These are phyloP conservation scores for Rhizomucor miehei DNA, from an alignment of 371 early-diverging fungal genomes.

Conservation along the genomic window DNA sequence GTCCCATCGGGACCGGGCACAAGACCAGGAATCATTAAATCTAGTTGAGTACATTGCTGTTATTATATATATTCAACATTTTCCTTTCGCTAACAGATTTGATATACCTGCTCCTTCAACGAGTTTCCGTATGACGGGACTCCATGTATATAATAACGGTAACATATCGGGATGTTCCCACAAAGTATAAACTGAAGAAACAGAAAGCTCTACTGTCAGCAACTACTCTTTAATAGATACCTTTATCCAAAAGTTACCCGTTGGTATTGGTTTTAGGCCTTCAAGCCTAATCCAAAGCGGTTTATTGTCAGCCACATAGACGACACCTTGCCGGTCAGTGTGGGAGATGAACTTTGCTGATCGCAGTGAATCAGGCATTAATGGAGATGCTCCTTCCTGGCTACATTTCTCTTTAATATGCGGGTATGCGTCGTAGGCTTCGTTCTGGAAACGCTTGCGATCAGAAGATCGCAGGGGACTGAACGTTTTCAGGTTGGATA, in stretches of 20 bases:
- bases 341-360: slow-evolving; percentile 63
- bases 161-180: slow-evolving; percentile 62
- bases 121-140: slow-evolving; percentile 58
- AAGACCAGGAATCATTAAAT: slow-evolving; percentile 65
- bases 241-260: slow-evolving; percentile 22
- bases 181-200: slow-evolving; percentile 60
- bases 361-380: slow-evolving; percentile 56
- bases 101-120: slow-evolving; percentile 61
- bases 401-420: slow-evolving; percentile 27
- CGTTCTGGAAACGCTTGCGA: slow-evolving; percentile 54
- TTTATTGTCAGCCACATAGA: slow-evolving; percentile 53
- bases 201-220: too few relatives aligned
- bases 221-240: too few relatives aligned
- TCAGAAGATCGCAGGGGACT: slow-evolving; percentile 62
- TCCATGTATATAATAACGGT: slow-evolving; percentile 61
- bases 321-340: slow-evolving; percentile 54
- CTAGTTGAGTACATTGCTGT: slow-evolving; percentile 30
- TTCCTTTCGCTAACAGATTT: too few relatives aligned
- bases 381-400: slow-evolving; percentile 32
- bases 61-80: too few relatives aligned
- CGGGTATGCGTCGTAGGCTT: slow-evolving; percentile 54
- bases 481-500: slow-evolving; percentile 54
- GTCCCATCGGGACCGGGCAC: slow-evolving; percentile 43
- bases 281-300: slow-evolving; percentile 63
- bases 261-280: slow-evolving; percentile 32